Evolutionary conservation across 2,329 filamentous ascomycete genomes (phyloP).

Genomic region (Drechslerella dactyloides): DNA sequence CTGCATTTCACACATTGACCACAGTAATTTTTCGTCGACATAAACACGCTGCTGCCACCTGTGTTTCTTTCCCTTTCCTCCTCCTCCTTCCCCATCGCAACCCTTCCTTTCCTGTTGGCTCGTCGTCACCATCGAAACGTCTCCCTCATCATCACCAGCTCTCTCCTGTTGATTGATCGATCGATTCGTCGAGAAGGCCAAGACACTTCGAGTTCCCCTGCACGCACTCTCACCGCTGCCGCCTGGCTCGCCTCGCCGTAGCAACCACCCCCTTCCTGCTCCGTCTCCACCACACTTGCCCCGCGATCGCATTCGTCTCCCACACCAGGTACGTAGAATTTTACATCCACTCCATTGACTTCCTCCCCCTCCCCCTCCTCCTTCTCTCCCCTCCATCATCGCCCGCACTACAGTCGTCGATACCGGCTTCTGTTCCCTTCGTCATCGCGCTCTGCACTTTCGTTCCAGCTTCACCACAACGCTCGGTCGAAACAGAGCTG

Average conservation of each 20-base stretch:
- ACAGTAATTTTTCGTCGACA: neutral
- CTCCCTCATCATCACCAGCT: too few relatives aligned
- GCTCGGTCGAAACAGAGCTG: neutral
- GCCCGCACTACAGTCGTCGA: neutral
- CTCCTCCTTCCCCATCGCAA: neutral
- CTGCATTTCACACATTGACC: neutral
- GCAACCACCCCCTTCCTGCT: constrained; percentile 3
- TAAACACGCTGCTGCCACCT: too few relatives aligned
- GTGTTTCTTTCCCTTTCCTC: constrained; percentile 5
- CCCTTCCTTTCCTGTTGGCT: neutral
- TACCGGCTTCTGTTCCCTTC: neutral
- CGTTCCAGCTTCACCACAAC: constrained; percentile 5
- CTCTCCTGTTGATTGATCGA: too few relatives aligned
- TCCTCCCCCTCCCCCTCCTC: neutral
- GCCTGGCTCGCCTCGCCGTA: neutral
- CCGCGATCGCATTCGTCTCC: neutral
- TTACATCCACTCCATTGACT: neutral
- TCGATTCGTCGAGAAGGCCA: too few relatives aligned
- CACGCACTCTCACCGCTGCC: too few relatives aligned
- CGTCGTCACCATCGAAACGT: too few relatives aligned
- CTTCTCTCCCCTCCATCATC: neutral
- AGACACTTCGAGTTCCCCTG: too few relatives aligned
- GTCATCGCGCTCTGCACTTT: neutral
- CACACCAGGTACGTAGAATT: neutral
- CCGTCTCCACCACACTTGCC: neutral